Conservation (phyloP, 257 asterid genomes). For the Gentiana straminea region DNA sequence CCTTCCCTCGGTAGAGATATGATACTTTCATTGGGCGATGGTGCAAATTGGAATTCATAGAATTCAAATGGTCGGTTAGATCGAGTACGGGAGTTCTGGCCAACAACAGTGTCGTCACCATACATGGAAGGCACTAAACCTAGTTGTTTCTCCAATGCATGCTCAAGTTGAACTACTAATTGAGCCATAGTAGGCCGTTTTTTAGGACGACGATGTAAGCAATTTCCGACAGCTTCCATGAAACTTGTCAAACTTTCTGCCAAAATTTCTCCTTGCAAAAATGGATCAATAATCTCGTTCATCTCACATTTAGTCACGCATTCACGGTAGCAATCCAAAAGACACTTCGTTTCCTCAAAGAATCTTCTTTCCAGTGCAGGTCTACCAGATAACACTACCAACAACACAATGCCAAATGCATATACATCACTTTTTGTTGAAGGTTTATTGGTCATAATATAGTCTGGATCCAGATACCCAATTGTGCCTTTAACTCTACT, state of each 20-base stretch:
- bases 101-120: neutral
- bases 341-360: conserved; percentile 2
- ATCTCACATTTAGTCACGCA: conserved; percentile 2
- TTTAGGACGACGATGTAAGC: conserved; percentile 9
- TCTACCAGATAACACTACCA: conserved; percentile 15
- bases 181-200: conserved; percentile 20
- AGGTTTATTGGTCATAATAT: conserved; percentile 4
- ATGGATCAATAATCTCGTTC: neutral
- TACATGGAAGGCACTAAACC: neutral
- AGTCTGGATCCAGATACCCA: conserved; percentile 19
- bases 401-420: conserved; percentile 18
- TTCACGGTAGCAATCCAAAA: conserved; percentile 5
- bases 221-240: neutral
- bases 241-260: conserved; percentile 4
- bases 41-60: neutral
- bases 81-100: conserved; percentile 1
- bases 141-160: conserved; percentile 11
- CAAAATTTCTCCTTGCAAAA: neutral
- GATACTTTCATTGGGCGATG: neutral
- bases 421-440: conserved; percentile 12
- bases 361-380: conserved; percentile 7
- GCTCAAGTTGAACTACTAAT: conserved; percentile 13
- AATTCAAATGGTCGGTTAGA: neutral
- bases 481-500: conserved; percentile 10
- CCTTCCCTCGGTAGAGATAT: no score